A percentile compares a stretch with the other conserved stretches of the same genome.
Evolutionary conservation across 495 filamentous ascomycete genomes (phyloP).

Genomic region (Aspergillus leporis): DNA sequence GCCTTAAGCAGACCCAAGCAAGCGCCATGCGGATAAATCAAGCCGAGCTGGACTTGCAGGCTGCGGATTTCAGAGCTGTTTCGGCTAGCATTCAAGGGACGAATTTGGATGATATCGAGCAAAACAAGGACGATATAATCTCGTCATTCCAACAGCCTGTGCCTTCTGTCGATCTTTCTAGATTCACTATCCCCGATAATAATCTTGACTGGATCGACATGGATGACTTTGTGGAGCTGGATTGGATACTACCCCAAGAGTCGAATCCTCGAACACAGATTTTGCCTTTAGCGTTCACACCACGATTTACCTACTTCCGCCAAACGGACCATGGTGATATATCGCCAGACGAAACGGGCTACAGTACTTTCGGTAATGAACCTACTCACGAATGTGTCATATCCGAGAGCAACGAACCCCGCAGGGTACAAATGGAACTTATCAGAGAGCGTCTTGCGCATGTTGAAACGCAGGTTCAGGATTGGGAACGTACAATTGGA

Average conservation of each 20-base stretch:
- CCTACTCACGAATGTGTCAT: slow-evolving; percentile 93
- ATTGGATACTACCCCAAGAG: slow-evolving; percentile 91
- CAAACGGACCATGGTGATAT: slow-evolving; percentile 87
- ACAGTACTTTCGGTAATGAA: slow-evolving; percentile 87
- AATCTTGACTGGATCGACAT: slow-evolving; percentile 97
- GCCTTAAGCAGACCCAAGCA: slow-evolving; percentile 71
- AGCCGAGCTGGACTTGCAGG: slow-evolving; percentile 86
- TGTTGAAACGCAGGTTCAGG: slow-evolving; percentile 71
- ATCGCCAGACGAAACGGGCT: slow-evolving; percentile 67
- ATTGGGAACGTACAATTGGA: slow-evolving; percentile 65
- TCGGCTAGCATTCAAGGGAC: slow-evolving; percentile 87
- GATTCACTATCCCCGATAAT: slow-evolving; percentile 91
- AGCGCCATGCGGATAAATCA: slow-evolving; percentile 94
- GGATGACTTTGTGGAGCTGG: slow-evolving; percentile 98
- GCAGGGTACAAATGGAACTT: slow-evolving; percentile 82
- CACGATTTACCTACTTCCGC: slow-evolving; percentile 93
- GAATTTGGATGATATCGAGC: slow-evolving; percentile 68
- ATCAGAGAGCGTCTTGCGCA: slow-evolving; percentile 78
- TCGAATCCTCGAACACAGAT: slow-evolving; percentile 92
- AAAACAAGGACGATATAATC: slow-evolving; percentile 55
- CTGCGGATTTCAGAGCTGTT: slow-evolving; percentile 89
- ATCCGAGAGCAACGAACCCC: slow-evolving; percentile 89
- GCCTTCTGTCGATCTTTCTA: slow-evolving; percentile 69
- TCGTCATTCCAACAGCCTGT: slow-evolving; percentile 57
- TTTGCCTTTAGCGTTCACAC: slow-evolving; percentile 85